Evolutionary conservation across 805 yeast genomes (phyloP).

Genomic region (Monosporozyma solicola): DNA sequence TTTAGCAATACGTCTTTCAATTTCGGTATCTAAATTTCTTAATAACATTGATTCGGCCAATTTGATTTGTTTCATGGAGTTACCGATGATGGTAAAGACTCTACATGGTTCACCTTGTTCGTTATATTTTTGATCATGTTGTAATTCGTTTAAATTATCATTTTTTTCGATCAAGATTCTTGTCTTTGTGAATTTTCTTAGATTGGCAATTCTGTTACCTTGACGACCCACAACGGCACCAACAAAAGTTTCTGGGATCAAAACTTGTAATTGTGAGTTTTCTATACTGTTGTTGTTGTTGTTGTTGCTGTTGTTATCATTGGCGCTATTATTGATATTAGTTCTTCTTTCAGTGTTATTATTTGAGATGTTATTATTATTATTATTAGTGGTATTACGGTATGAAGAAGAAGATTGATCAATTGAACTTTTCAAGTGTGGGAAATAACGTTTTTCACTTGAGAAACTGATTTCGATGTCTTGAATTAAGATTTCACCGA

Average conservation of each 20-base stretch:
- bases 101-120: constrained; percentile 26
- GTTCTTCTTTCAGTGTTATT: not conserved
- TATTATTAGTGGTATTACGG: constrained; percentile 4
- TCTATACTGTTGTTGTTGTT: constrained; percentile 3
- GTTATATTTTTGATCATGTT: constrained; percentile 2
- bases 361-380: not conserved
- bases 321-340: not conserved
- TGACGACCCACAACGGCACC: constrained; percentile 85
- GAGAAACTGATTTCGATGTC: constrained; percentile 18
- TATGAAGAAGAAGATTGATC: not conserved
- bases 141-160: constrained; percentile 31
- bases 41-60: constrained; percentile 50
- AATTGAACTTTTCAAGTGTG: constrained; percentile 40
- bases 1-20: constrained; percentile 37
- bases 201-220: constrained; percentile 80
- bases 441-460: constrained; percentile 42
- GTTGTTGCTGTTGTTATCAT: constrained; percentile 4
- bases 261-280: constrained; percentile 8
- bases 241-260: constrained; percentile 70
- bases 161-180: constrained; percentile 67
- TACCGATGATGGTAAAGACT: constrained; percentile 61
- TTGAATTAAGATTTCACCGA: constrained; percentile 20
- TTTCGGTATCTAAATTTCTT: constrained; percentile 51
- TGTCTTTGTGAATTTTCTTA: constrained; percentile 70
- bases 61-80: constrained; percentile 36